phyloP scores from a whole-genome alignment of 768 basidiomycete species.

The Strobilomyces confusus region DNA sequence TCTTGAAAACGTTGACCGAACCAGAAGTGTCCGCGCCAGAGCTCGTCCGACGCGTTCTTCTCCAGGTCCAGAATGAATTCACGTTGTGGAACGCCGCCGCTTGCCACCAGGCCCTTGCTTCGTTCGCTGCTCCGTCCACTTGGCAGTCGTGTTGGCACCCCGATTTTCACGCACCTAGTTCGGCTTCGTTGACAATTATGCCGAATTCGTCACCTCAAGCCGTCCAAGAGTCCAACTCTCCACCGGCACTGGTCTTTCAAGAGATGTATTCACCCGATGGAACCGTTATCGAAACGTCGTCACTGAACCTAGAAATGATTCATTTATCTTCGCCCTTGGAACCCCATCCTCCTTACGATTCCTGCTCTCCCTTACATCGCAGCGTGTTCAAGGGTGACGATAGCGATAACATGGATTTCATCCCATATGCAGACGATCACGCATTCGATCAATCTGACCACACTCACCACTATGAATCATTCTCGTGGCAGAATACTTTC shows the following conservation, averaged over 20 bases:
- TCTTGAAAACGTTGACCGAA: constrained; percentile 7
- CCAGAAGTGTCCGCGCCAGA: background rate
- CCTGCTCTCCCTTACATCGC: constrained; percentile 47
- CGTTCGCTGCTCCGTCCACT: constrained; percentile 14
- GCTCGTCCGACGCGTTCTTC: constrained; percentile 17
- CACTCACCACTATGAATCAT: constrained; percentile 36
- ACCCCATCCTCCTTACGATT: constrained; percentile 47
- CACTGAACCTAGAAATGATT: constrained; percentile 16
- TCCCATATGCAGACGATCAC: constrained; percentile 62
- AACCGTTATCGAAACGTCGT: constrained; percentile 4
- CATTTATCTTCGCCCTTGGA: constrained; percentile 11
- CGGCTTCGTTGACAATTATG: background rate
- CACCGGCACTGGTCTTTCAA: constrained; percentile 5
- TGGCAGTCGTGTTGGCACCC: constrained; percentile 15
- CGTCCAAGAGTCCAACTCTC: background rate
- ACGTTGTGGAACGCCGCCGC: constrained; percentile 14
- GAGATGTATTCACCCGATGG: constrained; percentile 17
- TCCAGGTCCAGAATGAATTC: constrained; percentile 26
- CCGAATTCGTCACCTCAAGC: background rate
- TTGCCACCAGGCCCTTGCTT: constrained; percentile 11
- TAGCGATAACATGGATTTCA: constrained; percentile 50
- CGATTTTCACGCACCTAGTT: constrained; percentile 5
- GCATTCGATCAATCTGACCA: constrained; percentile 43
- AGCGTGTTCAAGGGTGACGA: constrained; percentile 58
- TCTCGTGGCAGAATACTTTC: constrained; percentile 48